Evolutionary conservation across 2,329 filamentous ascomycete species (phyloP).

Genomic region (Aspergillus novoparasiticus): DNA sequence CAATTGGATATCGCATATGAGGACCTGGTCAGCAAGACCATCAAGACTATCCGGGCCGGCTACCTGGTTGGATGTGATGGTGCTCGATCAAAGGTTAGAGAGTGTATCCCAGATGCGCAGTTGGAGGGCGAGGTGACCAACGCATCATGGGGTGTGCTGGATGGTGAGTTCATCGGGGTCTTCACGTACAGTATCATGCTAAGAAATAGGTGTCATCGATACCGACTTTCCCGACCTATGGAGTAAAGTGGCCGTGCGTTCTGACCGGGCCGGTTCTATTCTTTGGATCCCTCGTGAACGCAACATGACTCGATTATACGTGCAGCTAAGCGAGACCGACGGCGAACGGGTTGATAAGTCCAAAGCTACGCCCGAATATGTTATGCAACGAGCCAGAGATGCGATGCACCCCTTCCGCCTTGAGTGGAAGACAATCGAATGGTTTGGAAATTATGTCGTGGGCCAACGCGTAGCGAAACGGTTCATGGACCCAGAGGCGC

Average conservation of each 20-base stretch:
- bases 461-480: too few species aligned
- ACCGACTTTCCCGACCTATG: too few species aligned
- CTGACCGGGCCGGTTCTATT: constrained; percentile 64
- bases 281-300: constrained; percentile 74
- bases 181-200: background rate
- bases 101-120: background rate
- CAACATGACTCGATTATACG: constrained; percentile 68
- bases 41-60: background rate
- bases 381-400: too few species aligned
- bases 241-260: too few species aligned
- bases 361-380: too few species aligned
- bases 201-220: background rate
- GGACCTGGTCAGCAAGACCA: background rate
- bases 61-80: background rate
- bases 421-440: too few species aligned
- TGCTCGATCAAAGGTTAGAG: background rate
- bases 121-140: background rate
- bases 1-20: background rate
- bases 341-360: background rate
- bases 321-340: constrained; percentile 39
- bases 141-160: background rate
- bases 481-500: too few species aligned
- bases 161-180: background rate
- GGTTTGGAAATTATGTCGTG: too few species aligned
- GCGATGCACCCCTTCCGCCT: too few species aligned